Conservation (phyloP, 352 stramenopile genomes). For the Elongisporangium prolatum region DNA sequence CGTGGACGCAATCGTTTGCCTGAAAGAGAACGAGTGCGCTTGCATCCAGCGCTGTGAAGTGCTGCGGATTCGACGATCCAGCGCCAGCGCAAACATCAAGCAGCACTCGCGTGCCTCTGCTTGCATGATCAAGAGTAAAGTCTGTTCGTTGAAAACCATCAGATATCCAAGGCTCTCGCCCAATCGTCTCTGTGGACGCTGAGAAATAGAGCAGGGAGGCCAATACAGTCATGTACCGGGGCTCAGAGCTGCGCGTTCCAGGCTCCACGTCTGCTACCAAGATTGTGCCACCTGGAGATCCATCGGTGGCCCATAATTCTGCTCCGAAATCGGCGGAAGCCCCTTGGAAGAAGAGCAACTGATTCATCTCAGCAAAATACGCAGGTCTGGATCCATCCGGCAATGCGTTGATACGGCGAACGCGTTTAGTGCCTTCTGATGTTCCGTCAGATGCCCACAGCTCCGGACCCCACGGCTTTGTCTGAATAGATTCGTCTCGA, state of each 20-base stretch:
- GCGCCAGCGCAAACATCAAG: slow-evolving; percentile 49
- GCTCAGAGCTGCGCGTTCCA: slow-evolving; percentile 31
- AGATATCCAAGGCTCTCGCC: slow-evolving; percentile 60
- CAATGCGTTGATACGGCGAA: slow-evolving; percentile 38
- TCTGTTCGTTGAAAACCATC: slow-evolving; percentile 31
- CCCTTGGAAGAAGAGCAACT: slow-evolving; percentile 69
- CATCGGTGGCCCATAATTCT: slow-evolving; percentile 79
- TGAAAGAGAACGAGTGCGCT: slow-evolving; percentile 61
- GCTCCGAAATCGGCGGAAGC: slow-evolving; percentile 35
- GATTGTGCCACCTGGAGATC: slow-evolving; percentile 37
- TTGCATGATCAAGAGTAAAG: slow-evolving; percentile 18
- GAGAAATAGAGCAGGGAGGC: slow-evolving; percentile 49
- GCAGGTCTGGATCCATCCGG: slow-evolving; percentile 21
- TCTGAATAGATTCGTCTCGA: slow-evolving; percentile 11
- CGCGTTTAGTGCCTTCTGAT: slow-evolving; percentile 43
- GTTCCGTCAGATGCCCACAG: slow-evolving; percentile 87
- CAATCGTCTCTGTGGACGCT: slow-evolving; percentile 25
- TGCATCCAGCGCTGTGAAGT: slow-evolving; percentile 26
- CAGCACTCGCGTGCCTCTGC: slow-evolving; percentile 37
- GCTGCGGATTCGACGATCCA: slow-evolving; percentile 44
- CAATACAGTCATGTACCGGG: slow-evolving; percentile 30
- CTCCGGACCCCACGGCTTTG: slow-evolving; percentile 29
- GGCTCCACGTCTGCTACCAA: slow-evolving; percentile 54
- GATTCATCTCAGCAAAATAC: slow-evolving; percentile 32
- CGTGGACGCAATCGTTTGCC: slow-evolving; percentile 77